Evolutionary conservation across 805 yeast genomes (phyloP), one percentile per base, ranked within the genome.

Genomic region (Yarrowia sp.): DNA sequence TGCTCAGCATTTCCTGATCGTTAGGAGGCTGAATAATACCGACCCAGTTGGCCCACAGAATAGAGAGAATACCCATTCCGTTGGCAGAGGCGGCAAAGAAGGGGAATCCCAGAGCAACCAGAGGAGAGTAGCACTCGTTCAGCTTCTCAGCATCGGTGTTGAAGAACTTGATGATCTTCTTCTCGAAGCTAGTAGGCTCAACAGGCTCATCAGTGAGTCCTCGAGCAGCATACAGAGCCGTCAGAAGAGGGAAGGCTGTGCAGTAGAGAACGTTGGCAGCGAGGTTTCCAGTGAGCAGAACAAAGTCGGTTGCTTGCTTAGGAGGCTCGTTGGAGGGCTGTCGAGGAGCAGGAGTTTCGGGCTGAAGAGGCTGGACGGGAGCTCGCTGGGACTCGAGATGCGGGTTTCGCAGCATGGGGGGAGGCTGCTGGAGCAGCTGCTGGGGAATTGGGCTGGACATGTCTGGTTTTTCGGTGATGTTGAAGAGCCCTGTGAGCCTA

Each of bases 11-110:
- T 10, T 55, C 38, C 9, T 15, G 38, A 17, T 55, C 61, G 13
- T 41, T 36, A 10, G 31, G n/a, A 13, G 31, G 15, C 15, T 15
- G 38, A 28, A 41, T 41, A 31, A 55, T 22, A 5, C 61, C 61
- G 31, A 28, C 11, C 61, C 61, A 55, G 61, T 55, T 55, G 15
- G 61, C 33, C 61, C 61, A 55, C 38, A 55, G 47, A 41, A 41
- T 31, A 4, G 47, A 28, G 47, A 55, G 61, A 55, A 55, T 55
- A 1, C 61, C 61, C 45, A 55, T 38, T 15, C 61, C 31, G 47
- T 55, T 55, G 61, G 47, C 28, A 10, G 31, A 28, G 13, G 45
- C 41, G 47, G 61, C 61, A 15, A 55, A 41, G 47, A 28, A 55
- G 38, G 61, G 61, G 42, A 55, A 55, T 14, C 61, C 61, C 45